These are phyloP conservation scores for Entamoeba moshkovskii DNA, from an alignment of 208 protist species.

Conservation along the genomic window DNA sequence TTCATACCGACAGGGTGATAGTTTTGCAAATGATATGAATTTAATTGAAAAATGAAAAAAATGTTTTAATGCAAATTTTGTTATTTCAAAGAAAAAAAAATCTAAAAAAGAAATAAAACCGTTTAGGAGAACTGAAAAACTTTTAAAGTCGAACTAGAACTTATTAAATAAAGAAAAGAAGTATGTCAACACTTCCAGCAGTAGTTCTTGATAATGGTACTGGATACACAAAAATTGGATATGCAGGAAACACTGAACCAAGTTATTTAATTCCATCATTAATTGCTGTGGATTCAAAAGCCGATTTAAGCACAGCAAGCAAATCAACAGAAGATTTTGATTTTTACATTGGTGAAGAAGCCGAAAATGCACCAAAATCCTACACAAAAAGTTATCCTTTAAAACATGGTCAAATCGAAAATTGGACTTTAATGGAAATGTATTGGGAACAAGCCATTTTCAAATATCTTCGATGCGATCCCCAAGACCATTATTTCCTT, in stretches of 20 bases:
- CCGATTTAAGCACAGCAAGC: background rate
- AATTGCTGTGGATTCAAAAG: slow-evolving; percentile 51
- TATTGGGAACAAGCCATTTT: slow-evolving; percentile 87
- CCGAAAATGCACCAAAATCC: slow-evolving; percentile 40
- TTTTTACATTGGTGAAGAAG: slow-evolving; percentile 76
- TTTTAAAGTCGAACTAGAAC: background rate
- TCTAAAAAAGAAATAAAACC: too few species aligned
- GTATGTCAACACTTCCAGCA: slow-evolving; percentile 24
- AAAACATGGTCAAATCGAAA: slow-evolving; percentile 65
- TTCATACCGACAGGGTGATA: background rate
- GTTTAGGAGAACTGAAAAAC: too few species aligned
- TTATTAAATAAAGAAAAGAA: background rate
- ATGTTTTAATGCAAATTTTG: too few species aligned
- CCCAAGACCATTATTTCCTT: slow-evolving; percentile 81
- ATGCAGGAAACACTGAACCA: slow-evolving; percentile 78
- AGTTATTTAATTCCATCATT: slow-evolving; percentile 75
- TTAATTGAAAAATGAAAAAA: too few species aligned
- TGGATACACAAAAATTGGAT: slow-evolving; percentile 92
- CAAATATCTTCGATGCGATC: slow-evolving; percentile 83
- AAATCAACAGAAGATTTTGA: slow-evolving; percentile 64
- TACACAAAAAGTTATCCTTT: slow-evolving; percentile 62
- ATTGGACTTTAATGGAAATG: slow-evolving; percentile 89
- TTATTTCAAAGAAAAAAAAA: too few species aligned
- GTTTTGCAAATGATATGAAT: background rate
- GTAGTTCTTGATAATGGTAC: slow-evolving; percentile 94